phyloP scores from a whole-genome alignment of 2,329 filamentous ascomycete species.

The Mariannaea elegans region DNA sequence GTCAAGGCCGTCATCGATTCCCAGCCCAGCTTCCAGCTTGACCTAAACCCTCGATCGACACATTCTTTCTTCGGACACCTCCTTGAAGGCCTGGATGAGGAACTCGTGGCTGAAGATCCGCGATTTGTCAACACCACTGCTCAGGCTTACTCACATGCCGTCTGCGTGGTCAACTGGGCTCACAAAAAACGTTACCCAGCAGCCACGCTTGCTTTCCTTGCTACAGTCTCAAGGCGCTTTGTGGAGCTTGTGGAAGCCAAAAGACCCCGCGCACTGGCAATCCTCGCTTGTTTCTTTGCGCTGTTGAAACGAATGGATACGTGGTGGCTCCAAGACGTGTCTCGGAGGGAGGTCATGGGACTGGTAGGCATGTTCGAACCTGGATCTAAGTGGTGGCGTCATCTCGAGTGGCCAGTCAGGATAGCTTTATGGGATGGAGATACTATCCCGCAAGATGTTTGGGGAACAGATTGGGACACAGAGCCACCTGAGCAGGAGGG shows the following conservation, averaged over 20 bases:
- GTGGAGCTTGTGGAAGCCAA: conserved; percentile 67
- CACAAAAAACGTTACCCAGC: conserved; percentile 67
- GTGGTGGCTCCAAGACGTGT: conserved; percentile 77
- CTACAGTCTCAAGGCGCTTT: conserved; percentile 69
- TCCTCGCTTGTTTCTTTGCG: conserved; percentile 73
- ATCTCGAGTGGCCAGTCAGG: conserved; percentile 68
- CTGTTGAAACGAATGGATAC: conserved; percentile 69
- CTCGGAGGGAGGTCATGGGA: conserved; percentile 71
- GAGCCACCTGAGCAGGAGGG: conserved; percentile 49
- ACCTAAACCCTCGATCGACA: conserved; percentile 60
- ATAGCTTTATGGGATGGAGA: conserved; percentile 66
- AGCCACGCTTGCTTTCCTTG: conserved; percentile 69
- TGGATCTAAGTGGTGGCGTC: conserved; percentile 68
- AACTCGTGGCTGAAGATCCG: conserved; percentile 53
- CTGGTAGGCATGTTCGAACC: conserved; percentile 67
- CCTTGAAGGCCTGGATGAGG: conserved; percentile 65
- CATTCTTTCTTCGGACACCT: conserved; percentile 69
- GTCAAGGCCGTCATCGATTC: conserved; percentile 71
- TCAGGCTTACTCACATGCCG: conserved; percentile 69
- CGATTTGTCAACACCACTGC: conserved; percentile 44
- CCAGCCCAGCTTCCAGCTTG: conserved; percentile 68
- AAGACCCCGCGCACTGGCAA: conserved; percentile 68
- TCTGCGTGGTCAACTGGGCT: conserved; percentile 73
- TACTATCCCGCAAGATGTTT: conserved; percentile 64
- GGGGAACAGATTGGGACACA: conserved; percentile 62